Evolutionary conservation across 352 stramenopile species (phyloP), one percentile per base, ranked within the genome.

Genomic region (Phytophthora brassicae): DNA sequence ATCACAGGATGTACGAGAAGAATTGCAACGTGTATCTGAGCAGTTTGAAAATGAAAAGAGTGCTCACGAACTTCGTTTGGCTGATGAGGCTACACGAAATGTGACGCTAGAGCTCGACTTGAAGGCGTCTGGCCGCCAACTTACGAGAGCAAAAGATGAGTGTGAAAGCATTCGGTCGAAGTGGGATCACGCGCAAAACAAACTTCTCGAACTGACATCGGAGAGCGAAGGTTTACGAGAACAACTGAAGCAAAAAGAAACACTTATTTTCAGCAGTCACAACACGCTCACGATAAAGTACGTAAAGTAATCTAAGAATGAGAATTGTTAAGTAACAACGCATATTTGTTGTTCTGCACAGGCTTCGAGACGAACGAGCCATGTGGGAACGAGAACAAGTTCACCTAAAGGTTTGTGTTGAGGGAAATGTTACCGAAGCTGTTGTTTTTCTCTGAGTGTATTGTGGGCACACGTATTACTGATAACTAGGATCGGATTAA

Each of bases 221-320:
- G 83, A 92, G 38, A 74, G 60, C 38, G 80, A 92, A 36, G 64
- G 68, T 52, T 49, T 91, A 20, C 81, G 80, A 23, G 83, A 89
- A 2, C 82, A 94, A 46, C 45, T 92, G 9, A 88, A 88, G 53
- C 84, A 92, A 59, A 91, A 90, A 41, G 84, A 90, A 12, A 43
- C 71, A 9, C 66, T 89, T n/a, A 65, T 89, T 22, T 60, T 84
- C 24, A 81, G 59, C 46, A 90, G 70, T 39, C 84, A 93, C 60
- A 84, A 78, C 51, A 58, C 77, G 5, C 48, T 85, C 26, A 73
- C 72, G 1, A 55, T 65, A 44, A 90, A 87, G 82, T 90, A 60
- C 23, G 66, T 64, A 28, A 23, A 24, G n/a, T n/a, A n/a, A n/a
- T n/a, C n/a, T n/a, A n/a, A n/a, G n/a, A n/a, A n/a, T n/a, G n/a